These are phyloP conservation scores for Silene conica DNA, from an alignment of 148 eudicot genomes.

Conservation along the genomic window DNA sequence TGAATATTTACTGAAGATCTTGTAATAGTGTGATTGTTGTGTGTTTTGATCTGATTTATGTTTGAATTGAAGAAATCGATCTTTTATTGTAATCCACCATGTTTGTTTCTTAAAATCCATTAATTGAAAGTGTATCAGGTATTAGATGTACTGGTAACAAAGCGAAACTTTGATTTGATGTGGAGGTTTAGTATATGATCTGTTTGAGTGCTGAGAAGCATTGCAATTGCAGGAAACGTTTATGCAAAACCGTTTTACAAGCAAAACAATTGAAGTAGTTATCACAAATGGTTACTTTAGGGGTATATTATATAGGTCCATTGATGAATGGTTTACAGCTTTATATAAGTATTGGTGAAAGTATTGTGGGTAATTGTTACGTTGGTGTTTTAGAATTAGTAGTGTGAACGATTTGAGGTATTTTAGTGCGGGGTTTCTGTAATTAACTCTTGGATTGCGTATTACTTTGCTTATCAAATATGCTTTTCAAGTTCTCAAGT, in stretches of 20 bases:
- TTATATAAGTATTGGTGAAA: no score
- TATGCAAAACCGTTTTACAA: no score
- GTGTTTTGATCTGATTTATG: not conserved
- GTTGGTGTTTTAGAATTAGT: not conserved
- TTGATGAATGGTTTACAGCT: no score
- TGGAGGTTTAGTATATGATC: no score
- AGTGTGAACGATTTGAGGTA: not conserved
- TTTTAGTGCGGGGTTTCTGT: not conserved
- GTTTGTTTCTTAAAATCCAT: no score
- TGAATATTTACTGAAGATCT: not conserved
- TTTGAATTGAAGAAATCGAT: not conserved
- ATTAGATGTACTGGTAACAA: not conserved
- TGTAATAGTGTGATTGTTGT: not conserved
- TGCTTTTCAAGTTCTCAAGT: not conserved
- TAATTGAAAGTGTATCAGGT: not conserved
- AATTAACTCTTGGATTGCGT: not conserved
- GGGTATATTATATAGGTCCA: no score
- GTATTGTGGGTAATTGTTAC: not conserved
- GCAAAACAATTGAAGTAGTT: no score
- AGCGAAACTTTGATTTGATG: no score
- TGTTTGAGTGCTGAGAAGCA: not conserved
- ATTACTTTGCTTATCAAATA: not conserved
- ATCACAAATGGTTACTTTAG: no score
- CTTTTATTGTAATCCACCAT: no score
- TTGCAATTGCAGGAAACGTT: no score